Evolutionary conservation across 2,329 filamentous ascomycete genomes (phyloP), one percentile per base, ranked within the genome.

Genomic region (Monilinia vaccinii-corymbosi): DNA sequence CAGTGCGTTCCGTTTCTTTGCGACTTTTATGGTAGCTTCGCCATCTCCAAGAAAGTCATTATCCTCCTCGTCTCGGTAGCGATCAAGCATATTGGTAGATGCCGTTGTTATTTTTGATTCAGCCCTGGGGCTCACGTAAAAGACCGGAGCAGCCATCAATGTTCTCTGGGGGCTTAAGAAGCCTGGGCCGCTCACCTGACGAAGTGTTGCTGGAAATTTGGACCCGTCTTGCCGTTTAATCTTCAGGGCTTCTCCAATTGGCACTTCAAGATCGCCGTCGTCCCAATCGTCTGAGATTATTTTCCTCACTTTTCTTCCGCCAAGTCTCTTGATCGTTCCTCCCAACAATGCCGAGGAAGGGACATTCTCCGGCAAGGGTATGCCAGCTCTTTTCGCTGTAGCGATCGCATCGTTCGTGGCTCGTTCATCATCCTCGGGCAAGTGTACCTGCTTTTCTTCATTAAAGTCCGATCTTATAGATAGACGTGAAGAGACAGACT

Each of bases 301-400:
- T 69, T 83, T 87, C 69, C 85, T 86, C 23, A 88, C 79, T 69
- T 87, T 91, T 66, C 84, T 82, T 61, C 84, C 85, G 53, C 92
- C 92, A 38, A 97, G 79, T 67, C 92, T 82, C 76, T 95, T 96
- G 71, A 97, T 97, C 11, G 91, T 93, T 56, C 94, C 94, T 57
- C 93, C 93, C 72, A 94, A 83, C 46, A 99, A 78, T 34, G 94
- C 94, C 23, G 93, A 96, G 34, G 89, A 84, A 1, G 93, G 91
- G 36, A 97, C 85, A 71, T 92, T 92, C 56, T 83, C 79, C 32
- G 94, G 94, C 60, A 97, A 84, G 8, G 94, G 93, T 65, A 99
- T 96, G 66, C 94, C 94, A 31, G 91, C 92, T 71, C 85, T 86
- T 70, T 91, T 88, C 38, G 92, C 93, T 8, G 91, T 89, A 28